These are phyloP conservation scores for Anisodus acutangulus DNA, from an alignment of 257 asterid species.

Conservation along the genomic window DNA sequence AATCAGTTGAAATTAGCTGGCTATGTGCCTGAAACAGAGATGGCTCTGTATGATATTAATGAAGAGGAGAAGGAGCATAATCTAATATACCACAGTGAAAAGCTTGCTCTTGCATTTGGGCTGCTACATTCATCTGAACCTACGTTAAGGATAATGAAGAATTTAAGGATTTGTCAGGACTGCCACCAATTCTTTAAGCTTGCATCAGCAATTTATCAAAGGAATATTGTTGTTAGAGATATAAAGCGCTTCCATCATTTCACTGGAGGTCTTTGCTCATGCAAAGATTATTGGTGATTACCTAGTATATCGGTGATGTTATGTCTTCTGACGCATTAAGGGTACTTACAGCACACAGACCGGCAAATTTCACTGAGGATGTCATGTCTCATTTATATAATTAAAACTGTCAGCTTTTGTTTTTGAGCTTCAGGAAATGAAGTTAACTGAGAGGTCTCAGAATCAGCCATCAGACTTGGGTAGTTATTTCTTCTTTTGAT, in stretches of 20 bases:
- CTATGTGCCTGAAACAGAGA: slow-evolving; percentile 33
- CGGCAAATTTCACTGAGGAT: background rate
- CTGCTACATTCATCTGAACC: slow-evolving; percentile 35
- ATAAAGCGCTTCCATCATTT: slow-evolving; percentile 44
- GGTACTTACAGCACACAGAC: background rate
- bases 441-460: slow-evolving; percentile 11
- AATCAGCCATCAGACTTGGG: background rate
- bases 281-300: slow-evolving; percentile 44
- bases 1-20: slow-evolving; percentile 38
- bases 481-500: background rate
- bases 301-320: background rate
- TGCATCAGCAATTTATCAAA: slow-evolving; percentile 39
- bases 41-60: slow-evolving; percentile 40
- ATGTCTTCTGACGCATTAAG: background rate
- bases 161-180: slow-evolving; percentile 46
- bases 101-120: slow-evolving; percentile 49
- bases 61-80: slow-evolving; percentile 45
- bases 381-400: background rate
- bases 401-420: background rate
- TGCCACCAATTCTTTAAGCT: slow-evolving; percentile 45
- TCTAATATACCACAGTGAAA: slow-evolving; percentile 43
- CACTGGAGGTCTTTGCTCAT: slow-evolving; percentile 42
- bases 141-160: background rate
- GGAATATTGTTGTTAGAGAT: slow-evolving; percentile 43
- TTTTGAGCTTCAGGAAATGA: slow-evolving; percentile 3